Base-by-base conservation (phyloP, 495 filamentous ascomycete genomes). In the Neurospora sp. region DNA sequence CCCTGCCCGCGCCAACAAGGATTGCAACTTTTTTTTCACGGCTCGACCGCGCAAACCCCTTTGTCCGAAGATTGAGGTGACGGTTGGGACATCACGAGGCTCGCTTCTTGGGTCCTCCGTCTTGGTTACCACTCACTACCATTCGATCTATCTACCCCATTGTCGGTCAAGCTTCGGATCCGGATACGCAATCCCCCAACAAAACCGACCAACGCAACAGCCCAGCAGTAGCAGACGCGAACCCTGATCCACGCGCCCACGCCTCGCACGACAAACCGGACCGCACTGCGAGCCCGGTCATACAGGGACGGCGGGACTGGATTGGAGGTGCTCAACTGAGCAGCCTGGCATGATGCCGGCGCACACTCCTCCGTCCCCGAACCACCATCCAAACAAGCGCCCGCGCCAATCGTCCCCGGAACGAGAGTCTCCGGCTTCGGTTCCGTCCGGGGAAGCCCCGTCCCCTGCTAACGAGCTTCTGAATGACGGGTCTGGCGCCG, bases 341-440 rank as follows among this genome's bases (percentile, higher is more conserved):
- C 72, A 73, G 48, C 72, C 44, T 69, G 76, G 74, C 73, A 80
- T 71, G 70, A 83, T 83, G 81, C 79, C 81, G 71, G 81, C 81
- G 68, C 79, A 78, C 73, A 76, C 79, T 71, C 82, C 84, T 69
- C 80, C 81, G 70, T 86, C 85, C 18, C 85, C 85, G 73, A 78
- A 78, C 69, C 78, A 78, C 53, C 81, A 83, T 72, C 83, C 81
- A 69, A 78, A 80, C 78, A 88, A 88, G 77, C 85, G 86, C 59
- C 79, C 83, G 69, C 83, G 86, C 74, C 83, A 83, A 78, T 82
- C 82, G 20, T 84, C 85, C 20, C 84, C 85, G 14, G 84, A 87
- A 40, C 84, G 82, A 69, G 82, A 83, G 70, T 86, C 84, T 46
- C 84, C 84, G 16, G 73, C 78, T 9, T 83, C 80, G 12, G 73